Percentiles rank a stretch among this genome's conserved stretches.
Conservation (phyloP, 2,329 filamentous ascomycete species). For the Colletotrichum incanum region DNA sequence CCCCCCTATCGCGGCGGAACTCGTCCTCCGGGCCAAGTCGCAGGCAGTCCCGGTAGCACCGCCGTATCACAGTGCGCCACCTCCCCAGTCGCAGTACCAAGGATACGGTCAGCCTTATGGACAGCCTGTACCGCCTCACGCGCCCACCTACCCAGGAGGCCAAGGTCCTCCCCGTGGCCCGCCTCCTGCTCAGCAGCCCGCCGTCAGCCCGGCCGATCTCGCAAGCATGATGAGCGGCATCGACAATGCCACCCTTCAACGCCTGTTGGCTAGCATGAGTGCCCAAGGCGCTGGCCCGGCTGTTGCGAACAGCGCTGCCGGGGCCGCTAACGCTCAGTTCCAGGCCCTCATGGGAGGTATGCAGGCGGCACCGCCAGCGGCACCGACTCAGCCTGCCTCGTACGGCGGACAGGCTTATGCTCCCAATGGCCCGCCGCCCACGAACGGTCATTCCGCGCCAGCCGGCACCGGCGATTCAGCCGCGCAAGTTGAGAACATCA, state of each 20-base stretch:
- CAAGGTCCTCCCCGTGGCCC: slow-evolving; percentile 44
- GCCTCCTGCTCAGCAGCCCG: slow-evolving; percentile 47
- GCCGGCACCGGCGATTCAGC: slow-evolving; percentile 54
- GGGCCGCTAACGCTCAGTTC: slow-evolving; percentile 54
- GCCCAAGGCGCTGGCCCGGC: slow-evolving; percentile 44
- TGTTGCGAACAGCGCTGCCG: slow-evolving; percentile 39
- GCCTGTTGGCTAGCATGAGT: slow-evolving; percentile 70
- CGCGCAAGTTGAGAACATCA: slow-evolving; percentile 79
- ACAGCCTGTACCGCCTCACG: slow-evolving; percentile 45
- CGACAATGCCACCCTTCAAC: slow-evolving; percentile 80
- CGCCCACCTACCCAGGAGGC: slow-evolving; percentile 32
- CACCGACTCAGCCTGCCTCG: slow-evolving; percentile 45
- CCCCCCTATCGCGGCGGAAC: slow-evolving; percentile 82
- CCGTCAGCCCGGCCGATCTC: slow-evolving; percentile 64
- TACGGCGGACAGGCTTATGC: slow-evolving; percentile 51
- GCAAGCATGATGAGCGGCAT: slow-evolving; percentile 77
- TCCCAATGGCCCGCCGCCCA: slow-evolving; percentile 46
- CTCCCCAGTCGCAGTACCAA: slow-evolving; percentile 41
- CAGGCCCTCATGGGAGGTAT: slow-evolving; percentile 62
- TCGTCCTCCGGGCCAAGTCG: slow-evolving; percentile 81
- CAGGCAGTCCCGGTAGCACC: slow-evolving; percentile 46
- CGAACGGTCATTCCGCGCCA: slow-evolving; percentile 45
- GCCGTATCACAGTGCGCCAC: slow-evolving; percentile 45
- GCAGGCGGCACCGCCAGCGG: slow-evolving; percentile 44
- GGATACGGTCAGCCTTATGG: slow-evolving; percentile 53